Conservation (phyloP, 371 early-diverging fungal genomes). For the Chytridium lagenaria region DNA sequence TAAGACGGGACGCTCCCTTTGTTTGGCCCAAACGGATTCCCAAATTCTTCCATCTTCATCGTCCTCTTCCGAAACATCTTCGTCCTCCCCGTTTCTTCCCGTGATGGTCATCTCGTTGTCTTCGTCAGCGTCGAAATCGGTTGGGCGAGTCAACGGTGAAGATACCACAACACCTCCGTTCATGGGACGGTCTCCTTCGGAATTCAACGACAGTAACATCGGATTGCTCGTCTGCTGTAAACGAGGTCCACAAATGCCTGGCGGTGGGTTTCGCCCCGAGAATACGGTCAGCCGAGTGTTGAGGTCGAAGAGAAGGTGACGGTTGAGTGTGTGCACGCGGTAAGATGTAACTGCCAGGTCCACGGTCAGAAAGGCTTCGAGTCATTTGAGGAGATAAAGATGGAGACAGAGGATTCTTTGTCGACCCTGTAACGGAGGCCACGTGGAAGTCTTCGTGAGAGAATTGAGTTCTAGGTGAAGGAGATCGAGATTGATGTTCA, state of each 20-base stretch:
- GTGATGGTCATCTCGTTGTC: too few species aligned
- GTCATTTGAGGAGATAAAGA: not conserved
- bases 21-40: not conserved
- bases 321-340: not conserved
- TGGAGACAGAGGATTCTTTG: not conserved
- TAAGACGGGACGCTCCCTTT: not conserved
- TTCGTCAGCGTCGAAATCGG: too few species aligned
- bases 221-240: not conserved
- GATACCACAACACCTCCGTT: too few species aligned
- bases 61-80: not conserved
- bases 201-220: too few species aligned
- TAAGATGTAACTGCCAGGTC: too few species aligned
- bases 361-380: too few species aligned
- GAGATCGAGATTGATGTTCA: not conserved
- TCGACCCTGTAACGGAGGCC: not conserved
- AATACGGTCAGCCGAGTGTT: not conserved
- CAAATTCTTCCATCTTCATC: not conserved
- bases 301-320: not conserved
- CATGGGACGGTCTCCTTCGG: too few species aligned
- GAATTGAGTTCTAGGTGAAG: not conserved
- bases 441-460: not conserved
- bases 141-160: not conserved
- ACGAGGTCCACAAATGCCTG: slow-evolving; percentile 3
- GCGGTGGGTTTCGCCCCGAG: not conserved
- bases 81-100: not conserved